Percentiles rank a stretch among this genome's conserved stretches.
These are phyloP conservation scores for Lathyrus oleraceus DNA, from an alignment of 306 rosid genomes.

Conservation along the genomic window DNA sequence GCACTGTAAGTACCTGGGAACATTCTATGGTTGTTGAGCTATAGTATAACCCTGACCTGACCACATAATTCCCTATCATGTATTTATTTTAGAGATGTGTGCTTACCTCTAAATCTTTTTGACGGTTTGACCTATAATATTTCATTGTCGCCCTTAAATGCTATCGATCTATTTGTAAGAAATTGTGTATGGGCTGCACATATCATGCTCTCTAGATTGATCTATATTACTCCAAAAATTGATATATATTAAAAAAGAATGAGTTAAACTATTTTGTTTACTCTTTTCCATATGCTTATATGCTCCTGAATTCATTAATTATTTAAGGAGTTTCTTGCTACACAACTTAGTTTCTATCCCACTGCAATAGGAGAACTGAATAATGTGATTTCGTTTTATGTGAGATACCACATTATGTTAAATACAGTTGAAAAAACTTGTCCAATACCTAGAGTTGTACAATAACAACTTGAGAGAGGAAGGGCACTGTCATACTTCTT, in stretches of 20 bases:
- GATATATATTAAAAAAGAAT: neutral
- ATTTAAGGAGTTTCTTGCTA: slow-evolving; percentile 10
- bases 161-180: neutral
- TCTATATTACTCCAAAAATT: neutral
- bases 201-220: neutral
- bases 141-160: neutral
- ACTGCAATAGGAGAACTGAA: slow-evolving; percentile 11
- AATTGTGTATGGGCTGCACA: neutral
- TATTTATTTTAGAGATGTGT: neutral
- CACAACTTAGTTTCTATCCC: slow-evolving; percentile 3
- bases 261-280: neutral
- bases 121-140: neutral
- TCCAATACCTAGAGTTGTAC: slow-evolving; percentile 7
- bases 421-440: slow-evolving; percentile 20
- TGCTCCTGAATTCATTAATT: neutral
- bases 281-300: neutral
- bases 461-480: slow-evolving; percentile 21
- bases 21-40: neutral
- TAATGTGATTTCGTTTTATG: neutral
- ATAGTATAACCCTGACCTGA: neutral
- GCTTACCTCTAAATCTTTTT: neutral
- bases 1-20: neutral
- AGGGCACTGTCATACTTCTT: slow-evolving; percentile 14
- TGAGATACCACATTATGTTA: slow-evolving; percentile 8
- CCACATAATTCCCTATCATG: neutral